Conservation (phyloP, 257 asterid species). For the Nicotiana obtusifolia region DNA sequence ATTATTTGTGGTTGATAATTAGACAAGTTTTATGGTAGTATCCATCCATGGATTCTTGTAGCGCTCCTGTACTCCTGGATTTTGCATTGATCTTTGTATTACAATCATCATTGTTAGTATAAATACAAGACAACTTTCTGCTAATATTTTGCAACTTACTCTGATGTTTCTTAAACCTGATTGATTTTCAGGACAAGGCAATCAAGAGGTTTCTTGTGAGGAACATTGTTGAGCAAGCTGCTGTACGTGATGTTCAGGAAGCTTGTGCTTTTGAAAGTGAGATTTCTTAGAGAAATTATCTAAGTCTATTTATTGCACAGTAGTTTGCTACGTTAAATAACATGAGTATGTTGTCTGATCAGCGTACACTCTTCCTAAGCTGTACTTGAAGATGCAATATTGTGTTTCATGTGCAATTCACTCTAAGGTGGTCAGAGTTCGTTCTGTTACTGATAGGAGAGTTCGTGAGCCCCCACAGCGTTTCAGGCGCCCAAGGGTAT, state of each 20-base stretch:
- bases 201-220: conserved; percentile 62
- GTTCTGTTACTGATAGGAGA: conserved; percentile 57
- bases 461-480: conserved; percentile 78
- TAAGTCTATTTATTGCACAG: background rate
- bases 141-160: background rate
- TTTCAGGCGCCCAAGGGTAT: conserved; percentile 73
- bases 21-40: background rate
- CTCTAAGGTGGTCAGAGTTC: conserved; percentile 72
- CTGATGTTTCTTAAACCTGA: background rate
- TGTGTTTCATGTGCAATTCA: conserved; percentile 30
- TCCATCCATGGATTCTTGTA: background rate
- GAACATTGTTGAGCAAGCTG: conserved; percentile 71
- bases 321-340: background rate
- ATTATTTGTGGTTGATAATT: background rate
- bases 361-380: conserved; percentile 68
- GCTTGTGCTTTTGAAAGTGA: conserved; percentile 59
- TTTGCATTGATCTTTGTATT: background rate
- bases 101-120: background rate
- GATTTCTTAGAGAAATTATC: background rate
- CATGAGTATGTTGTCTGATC: background rate
- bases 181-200: conserved; percentile 47
- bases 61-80: background rate
- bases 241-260: conserved; percentile 66
- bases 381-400: conserved; percentile 41
- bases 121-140: background rate